Conservation (phyloP, 208 protist species). For the Histomonas meleagridis region DNA sequence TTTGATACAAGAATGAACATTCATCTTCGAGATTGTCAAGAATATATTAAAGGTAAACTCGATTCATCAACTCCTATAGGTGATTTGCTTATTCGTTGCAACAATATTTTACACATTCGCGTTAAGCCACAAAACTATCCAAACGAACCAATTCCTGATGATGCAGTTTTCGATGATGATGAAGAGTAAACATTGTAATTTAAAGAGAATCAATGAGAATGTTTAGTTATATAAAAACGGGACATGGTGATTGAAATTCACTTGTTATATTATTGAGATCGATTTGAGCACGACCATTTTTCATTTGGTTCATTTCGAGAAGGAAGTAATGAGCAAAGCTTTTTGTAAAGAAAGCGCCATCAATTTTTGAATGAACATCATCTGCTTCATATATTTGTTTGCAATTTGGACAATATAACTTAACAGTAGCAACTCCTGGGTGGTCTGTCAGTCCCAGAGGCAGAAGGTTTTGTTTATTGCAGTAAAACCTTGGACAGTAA, state of each 20-base stretch:
- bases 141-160: too few relatives aligned
- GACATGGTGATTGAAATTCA: too few relatives aligned
- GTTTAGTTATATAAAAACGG: too few relatives aligned
- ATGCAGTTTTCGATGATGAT: neutral
- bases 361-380: neutral
- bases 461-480: neutral
- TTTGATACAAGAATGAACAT: conserved; percentile 29
- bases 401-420: neutral
- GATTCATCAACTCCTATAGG: neutral
- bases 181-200: neutral
- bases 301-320: neutral
- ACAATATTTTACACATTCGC: conserved; percentile 24
- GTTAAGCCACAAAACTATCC: neutral
- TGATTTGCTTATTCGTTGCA: neutral
- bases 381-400: neutral
- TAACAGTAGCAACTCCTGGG: neutral
- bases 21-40: neutral
- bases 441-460: neutral
- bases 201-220: too few relatives aligned
- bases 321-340: conserved; percentile 5
- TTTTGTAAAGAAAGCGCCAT: neutral
- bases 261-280: too few relatives aligned
- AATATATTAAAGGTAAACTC: neutral
- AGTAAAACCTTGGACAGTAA: neutral
- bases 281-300: too few relatives aligned